A percentile compares a stretch with the other conserved stretches of the same genome.
Evolutionary conservation across 371 early-diverging fungal species (phyloP).

Genomic region (Chytridium lagenaria): DNA sequence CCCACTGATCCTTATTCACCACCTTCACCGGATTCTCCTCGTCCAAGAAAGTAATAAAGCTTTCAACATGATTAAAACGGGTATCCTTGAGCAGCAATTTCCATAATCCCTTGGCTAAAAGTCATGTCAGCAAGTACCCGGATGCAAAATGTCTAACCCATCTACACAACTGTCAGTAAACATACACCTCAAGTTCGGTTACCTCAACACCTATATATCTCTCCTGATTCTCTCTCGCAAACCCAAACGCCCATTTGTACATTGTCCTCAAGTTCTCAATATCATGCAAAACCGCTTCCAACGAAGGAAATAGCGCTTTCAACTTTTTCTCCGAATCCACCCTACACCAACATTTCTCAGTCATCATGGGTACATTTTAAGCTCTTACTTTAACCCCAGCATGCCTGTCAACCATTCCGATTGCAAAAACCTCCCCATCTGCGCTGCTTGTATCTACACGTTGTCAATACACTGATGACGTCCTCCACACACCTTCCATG

Average conservation of each 20-base stretch:
- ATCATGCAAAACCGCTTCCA: slow-evolving; percentile 55
- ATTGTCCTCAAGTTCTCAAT: slow-evolving; percentile 64
- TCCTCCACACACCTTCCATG: slow-evolving; percentile 14
- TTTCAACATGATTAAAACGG: slow-evolving; percentile 53
- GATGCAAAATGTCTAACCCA: background rate
- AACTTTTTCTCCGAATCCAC: slow-evolving; percentile 64
- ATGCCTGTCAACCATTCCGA: slow-evolving; percentile 74
- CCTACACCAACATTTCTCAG: slow-evolving; percentile 36
- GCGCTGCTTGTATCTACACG: slow-evolving; percentile 61
- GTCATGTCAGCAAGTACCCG: background rate
- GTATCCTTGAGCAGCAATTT: slow-evolving; percentile 55
- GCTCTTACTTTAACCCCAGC: slow-evolving; percentile 64
- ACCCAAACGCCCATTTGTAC: slow-evolving; percentile 72
- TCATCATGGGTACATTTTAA: too few relatives aligned
- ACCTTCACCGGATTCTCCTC: slow-evolving; percentile 67
- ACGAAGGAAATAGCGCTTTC: slow-evolving; percentile 47
- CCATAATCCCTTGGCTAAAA: slow-evolving; percentile 63
- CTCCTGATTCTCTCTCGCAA: slow-evolving; percentile 67
- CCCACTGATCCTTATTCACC: slow-evolving; percentile 78
- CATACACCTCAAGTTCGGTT: slow-evolving; percentile 8
- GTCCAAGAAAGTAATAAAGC: slow-evolving; percentile 63
- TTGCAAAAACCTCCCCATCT: slow-evolving; percentile 71
- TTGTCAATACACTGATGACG: background rate
- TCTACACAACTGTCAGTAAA: background rate
- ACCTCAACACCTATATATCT: slow-evolving; percentile 73